These are phyloP conservation scores for Saccharum officinarum DNA, from an alignment of 176 grass and related monocot species.

Conservation along the genomic window DNA sequence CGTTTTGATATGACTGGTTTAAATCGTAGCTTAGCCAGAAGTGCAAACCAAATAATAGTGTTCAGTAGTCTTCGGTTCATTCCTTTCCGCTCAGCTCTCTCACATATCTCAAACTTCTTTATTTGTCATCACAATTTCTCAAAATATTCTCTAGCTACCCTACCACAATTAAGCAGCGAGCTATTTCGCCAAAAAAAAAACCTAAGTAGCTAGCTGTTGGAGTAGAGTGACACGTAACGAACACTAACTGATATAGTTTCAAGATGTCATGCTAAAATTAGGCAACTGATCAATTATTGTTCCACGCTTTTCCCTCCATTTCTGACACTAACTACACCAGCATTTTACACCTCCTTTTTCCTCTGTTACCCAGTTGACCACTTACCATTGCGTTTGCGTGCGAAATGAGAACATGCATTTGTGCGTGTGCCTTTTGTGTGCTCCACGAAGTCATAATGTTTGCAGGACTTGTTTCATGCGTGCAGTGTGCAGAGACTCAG, in stretches of 20 bases:
- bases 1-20: not conserved
- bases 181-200: too few species aligned
- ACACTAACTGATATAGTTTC: conserved; percentile 4
- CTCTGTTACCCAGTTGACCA: not conserved
- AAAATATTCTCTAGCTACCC: not conserved
- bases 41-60: not conserved
- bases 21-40: not conserved
- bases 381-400: conserved; percentile 23
- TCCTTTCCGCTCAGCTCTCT: not conserved
- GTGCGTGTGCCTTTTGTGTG: not conserved
- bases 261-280: conserved; percentile 30
- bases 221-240: conserved; percentile 40
- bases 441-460: conserved; percentile 26
- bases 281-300: not conserved
- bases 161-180: too few species aligned
- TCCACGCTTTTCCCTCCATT: not conserved
- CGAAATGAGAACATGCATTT: not conserved
- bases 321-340: not conserved
- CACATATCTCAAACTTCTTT: not conserved
- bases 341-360: not conserved
- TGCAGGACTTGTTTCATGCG: conserved; percentile 35
- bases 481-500: conserved; percentile 73
- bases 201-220: not conserved
- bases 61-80: not conserved
- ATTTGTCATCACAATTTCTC: not conserved